phyloP scores from a whole-genome alignment of 2,329 filamentous ascomycete species.

The Didymella pomorum region DNA sequence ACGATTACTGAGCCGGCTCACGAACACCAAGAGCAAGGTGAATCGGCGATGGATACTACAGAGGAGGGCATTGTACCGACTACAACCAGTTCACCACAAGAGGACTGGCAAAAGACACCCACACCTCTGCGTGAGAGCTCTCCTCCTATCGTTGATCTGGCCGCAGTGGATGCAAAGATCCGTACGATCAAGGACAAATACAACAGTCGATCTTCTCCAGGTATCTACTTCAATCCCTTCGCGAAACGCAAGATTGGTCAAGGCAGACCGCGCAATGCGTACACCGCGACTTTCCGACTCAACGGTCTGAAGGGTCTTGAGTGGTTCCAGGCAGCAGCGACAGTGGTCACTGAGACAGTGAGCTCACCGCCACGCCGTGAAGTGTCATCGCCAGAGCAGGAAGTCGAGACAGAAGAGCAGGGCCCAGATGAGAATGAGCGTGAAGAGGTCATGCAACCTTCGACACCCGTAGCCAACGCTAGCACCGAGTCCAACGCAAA shows the following conservation, averaged over 20 bases:
- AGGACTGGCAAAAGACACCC: neutral
- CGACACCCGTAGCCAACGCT: neutral
- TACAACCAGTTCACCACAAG: neutral
- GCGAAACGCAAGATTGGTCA: conserved; percentile 47
- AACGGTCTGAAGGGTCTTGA: conserved; percentile 42
- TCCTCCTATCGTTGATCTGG: conserved; percentile 4
- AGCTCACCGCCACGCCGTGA: neutral
- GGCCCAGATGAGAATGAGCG: neutral
- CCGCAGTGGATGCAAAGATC: conserved; percentile 2
- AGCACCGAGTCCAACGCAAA: neutral
- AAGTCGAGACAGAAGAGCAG: neutral
- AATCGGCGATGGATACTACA: neutral
- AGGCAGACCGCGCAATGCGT: conserved; percentile 54
- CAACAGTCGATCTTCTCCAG: conserved; percentile 43
- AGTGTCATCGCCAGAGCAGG: neutral
- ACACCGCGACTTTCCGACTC: conserved; percentile 55
- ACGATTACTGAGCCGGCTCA: neutral
- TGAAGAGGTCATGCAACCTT: too few species aligned
- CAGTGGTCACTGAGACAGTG: neutral
- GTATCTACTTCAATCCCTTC: conserved; percentile 57
- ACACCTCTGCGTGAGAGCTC: neutral
- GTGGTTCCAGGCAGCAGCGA: conserved; percentile 41
- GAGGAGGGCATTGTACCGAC: neutral
- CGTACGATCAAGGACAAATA: conserved; percentile 39
- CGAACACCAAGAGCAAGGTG: neutral